A percentile compares a stretch with the other conserved stretches of the same genome.
Conservation (phyloP, 805 yeast genomes). For the Saccharomycopsis microspora region DNA sequence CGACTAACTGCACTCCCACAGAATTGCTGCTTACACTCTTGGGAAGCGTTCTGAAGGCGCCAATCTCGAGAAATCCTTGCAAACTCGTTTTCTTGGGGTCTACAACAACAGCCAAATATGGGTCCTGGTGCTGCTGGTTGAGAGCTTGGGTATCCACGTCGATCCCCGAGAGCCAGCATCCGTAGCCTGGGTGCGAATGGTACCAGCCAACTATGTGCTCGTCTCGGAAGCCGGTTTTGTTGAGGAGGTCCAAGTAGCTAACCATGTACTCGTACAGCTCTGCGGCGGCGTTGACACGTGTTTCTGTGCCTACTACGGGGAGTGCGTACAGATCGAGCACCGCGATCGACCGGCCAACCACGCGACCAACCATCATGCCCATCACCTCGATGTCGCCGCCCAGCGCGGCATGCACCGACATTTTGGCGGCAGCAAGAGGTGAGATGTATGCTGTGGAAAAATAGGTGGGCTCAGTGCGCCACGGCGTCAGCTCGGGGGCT, state of each 20-base stretch:
- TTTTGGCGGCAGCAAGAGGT: conserved; percentile 59
- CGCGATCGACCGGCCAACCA: conserved; percentile 41
- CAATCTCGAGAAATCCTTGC: conserved; percentile 66
- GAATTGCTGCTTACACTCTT: conserved; percentile 19
- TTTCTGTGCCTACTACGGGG: conserved; percentile 95
- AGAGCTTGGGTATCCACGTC: conserved; percentile 83
- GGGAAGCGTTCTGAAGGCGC: conserved; percentile 73
- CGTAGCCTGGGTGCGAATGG: conserved; percentile 97
- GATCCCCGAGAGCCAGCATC: conserved; percentile 90
- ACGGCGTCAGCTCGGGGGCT: conserved; percentile 28
- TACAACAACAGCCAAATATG: conserved; percentile 78
- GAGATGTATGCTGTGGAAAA: conserved; percentile 57
- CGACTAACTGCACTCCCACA: conserved; percentile 13
- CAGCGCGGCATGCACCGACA: conserved; percentile 66
- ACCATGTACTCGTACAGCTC: conserved; percentile 97
- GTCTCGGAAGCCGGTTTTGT: conserved; percentile 32
- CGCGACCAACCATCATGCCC: conserved; percentile 89
- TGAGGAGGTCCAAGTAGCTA: conserved; percentile 51
- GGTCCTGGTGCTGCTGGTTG: conserved; percentile 85
- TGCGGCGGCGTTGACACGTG: conserved; percentile 86
- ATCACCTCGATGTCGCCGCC: conserved; percentile 88
- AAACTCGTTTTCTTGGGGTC: conserved; percentile 65
- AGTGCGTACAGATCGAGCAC: conserved; percentile 76
- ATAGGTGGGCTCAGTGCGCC: conserved; percentile 47
- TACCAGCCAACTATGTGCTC: conserved; percentile 94